phyloP scores from a whole-genome alignment of 2,329 filamentous ascomycete genomes.

The Botrytis fragariae region DNA sequence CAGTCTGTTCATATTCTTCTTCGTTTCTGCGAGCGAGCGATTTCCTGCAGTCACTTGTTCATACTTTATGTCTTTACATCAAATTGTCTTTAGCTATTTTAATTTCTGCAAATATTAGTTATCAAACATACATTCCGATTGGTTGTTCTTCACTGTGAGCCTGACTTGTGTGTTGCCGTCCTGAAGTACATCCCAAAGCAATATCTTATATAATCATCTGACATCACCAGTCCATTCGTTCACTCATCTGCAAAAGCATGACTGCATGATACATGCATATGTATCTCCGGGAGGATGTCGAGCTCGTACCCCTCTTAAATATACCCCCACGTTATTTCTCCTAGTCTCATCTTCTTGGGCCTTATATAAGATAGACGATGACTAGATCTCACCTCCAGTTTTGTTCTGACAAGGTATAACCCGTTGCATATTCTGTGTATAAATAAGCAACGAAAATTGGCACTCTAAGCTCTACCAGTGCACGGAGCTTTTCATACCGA shows the following conservation, averaged over 20 bases:
- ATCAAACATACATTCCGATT: neutral
- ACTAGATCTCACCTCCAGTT: neutral
- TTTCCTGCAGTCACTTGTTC: neutral
- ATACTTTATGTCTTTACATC: neutral
- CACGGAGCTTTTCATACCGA: neutral
- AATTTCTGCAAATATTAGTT: neutral
- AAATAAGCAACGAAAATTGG: neutral
- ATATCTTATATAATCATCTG: neutral
- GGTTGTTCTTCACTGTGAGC: neutral
- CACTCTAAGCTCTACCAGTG: neutral
- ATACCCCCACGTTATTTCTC: neutral
- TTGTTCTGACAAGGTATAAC: neutral
- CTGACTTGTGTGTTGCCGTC: neutral
- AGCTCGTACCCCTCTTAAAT: no score
- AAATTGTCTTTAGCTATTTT: neutral
- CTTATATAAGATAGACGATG: neutral
- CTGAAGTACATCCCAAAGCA: neutral
- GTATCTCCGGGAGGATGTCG: neutral
- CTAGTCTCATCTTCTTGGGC: neutral
- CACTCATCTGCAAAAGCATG: neutral
- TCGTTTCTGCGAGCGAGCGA: neutral
- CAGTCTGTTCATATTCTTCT: neutral
- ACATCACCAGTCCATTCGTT: neutral
- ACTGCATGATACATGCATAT: neutral
- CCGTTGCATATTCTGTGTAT: neutral